Conservation (phyloP, 345 rosid species). For the Atalantia buxifolia region DNA sequence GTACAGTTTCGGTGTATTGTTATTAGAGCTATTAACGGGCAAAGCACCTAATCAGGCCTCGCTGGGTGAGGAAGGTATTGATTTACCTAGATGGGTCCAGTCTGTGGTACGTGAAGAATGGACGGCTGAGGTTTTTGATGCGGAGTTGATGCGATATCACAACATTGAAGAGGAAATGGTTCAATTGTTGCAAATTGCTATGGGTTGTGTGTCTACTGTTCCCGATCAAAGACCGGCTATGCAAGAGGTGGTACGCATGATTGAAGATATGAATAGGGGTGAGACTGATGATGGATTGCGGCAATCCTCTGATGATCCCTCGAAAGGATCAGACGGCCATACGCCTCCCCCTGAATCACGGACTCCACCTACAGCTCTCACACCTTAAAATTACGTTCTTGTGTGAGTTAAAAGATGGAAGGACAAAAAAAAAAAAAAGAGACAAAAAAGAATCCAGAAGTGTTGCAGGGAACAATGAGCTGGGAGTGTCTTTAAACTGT, state of each 20-base stretch:
- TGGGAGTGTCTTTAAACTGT: not conserved
- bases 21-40: constrained; percentile 82
- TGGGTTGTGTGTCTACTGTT: constrained; percentile 80
- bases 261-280: constrained; percentile 78
- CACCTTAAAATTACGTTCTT: constrained; percentile 34
- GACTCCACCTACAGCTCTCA: constrained; percentile 55
- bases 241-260: constrained; percentile 85
- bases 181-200: constrained; percentile 88
- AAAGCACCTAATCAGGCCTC: constrained; percentile 96
- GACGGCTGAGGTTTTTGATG: constrained; percentile 97
- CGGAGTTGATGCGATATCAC: constrained; percentile 85
- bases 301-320: constrained; percentile 96
- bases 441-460: too few relatives aligned
- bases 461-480: not conserved
- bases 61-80: constrained; percentile 93
- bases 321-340: constrained; percentile 86
- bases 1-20: constrained; percentile 89
- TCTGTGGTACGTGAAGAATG: constrained; percentile 97
- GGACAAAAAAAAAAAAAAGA: not conserved
- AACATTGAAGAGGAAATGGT: constrained; percentile 99
- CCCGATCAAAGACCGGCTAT: constrained; percentile 92
- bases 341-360: constrained; percentile 76
- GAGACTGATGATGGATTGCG: constrained; percentile 78
- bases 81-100: constrained; percentile 94
- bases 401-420: not conserved